These are phyloP conservation scores for Xylaria sp. DNA, from an alignment of 2,329 filamentous ascomycete species.

Conservation along the genomic window DNA sequence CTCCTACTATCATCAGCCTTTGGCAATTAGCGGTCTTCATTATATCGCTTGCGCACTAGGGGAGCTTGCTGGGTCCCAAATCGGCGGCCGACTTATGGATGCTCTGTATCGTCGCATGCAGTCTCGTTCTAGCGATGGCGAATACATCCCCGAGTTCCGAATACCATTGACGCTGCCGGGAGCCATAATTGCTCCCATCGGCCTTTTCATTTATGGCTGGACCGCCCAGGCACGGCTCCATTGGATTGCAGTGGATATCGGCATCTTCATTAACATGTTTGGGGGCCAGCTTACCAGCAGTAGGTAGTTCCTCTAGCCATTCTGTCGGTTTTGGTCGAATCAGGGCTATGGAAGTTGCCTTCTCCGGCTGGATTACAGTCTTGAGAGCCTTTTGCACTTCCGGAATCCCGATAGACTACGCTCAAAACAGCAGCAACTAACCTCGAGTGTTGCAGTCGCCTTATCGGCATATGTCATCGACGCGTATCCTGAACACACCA, in stretches of 20 bases:
- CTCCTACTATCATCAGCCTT: constrained; percentile 63
- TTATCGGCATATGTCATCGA: constrained; percentile 57
- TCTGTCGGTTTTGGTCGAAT: not conserved
- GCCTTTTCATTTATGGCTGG: constrained; percentile 59
- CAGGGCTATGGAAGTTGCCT: not conserved
- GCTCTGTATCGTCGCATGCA: constrained; percentile 48
- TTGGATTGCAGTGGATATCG: constrained; percentile 55
- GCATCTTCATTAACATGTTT: constrained; percentile 50
- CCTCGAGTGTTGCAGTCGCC: constrained; percentile 38
- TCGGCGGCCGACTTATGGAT: constrained; percentile 59
- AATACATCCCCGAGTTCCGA: constrained; percentile 67
- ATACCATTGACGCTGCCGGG: constrained; percentile 67
- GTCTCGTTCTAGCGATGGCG: constrained; percentile 23
- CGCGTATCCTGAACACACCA: constrained; percentile 59
- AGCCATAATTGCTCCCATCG: constrained; percentile 55
- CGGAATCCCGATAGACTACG: not conserved
- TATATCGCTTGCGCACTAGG: constrained; percentile 72
- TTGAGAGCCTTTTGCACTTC: too few species aligned
- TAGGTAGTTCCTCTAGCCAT: not conserved
- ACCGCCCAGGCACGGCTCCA: constrained; percentile 51
- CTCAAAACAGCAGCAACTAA: not conserved
- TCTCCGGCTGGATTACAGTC: not conserved
- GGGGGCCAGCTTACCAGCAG: constrained; percentile 49
- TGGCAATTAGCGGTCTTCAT: constrained; percentile 70
- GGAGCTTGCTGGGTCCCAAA: constrained; percentile 66